Conservation (phyloP, 2,329 filamentous ascomycete species). For the Didymella pinodella region DNA sequence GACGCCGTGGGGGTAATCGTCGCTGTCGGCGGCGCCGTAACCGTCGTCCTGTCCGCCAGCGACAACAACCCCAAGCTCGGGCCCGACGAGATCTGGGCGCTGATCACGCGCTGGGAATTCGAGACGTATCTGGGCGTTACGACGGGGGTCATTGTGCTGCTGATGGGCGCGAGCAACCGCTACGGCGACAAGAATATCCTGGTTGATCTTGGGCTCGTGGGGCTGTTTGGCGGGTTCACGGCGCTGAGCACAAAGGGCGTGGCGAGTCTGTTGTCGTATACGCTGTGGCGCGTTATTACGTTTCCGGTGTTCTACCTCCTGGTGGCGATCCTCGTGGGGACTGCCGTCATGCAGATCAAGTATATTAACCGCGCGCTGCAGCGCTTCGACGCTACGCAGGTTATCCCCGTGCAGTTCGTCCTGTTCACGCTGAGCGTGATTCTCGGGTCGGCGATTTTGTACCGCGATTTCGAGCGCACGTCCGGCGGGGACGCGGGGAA, state of each 20-base stretch:
- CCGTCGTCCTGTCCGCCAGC: constrained; percentile 90
- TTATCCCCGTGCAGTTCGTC: constrained; percentile 97
- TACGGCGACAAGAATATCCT: constrained; percentile 89
- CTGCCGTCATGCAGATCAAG: constrained; percentile 94
- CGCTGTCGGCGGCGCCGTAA: constrained; percentile 86
- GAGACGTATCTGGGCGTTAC: constrained; percentile 88
- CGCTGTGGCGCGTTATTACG: constrained; percentile 84
- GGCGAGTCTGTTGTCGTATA: constrained; percentile 91
- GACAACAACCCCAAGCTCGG: constrained; percentile 89
- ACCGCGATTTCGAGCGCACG: constrained; percentile 91
- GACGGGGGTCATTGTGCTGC: constrained; percentile 71
- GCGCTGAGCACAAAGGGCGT: constrained; percentile 95
- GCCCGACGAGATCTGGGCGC: constrained; percentile 86
- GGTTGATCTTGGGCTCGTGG: constrained; percentile 92
- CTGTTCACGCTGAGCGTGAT: constrained; percentile 96
- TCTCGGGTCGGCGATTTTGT: constrained; percentile 88
- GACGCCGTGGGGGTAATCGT: constrained; percentile 90
- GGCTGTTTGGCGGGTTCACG: constrained; percentile 95
- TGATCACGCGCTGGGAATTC: constrained; percentile 88
- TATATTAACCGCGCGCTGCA: constrained; percentile 92
- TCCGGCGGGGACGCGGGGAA: constrained; percentile 76
- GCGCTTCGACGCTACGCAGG: constrained; percentile 94
- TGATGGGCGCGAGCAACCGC: constrained; percentile 83
- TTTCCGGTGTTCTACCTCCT: constrained; percentile 92
- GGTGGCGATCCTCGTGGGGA: constrained; percentile 78